These are phyloP conservation scores for Ambispora gerdemannii DNA, from an alignment of 192 early-diverging fungal species.

Conservation along the genomic window DNA sequence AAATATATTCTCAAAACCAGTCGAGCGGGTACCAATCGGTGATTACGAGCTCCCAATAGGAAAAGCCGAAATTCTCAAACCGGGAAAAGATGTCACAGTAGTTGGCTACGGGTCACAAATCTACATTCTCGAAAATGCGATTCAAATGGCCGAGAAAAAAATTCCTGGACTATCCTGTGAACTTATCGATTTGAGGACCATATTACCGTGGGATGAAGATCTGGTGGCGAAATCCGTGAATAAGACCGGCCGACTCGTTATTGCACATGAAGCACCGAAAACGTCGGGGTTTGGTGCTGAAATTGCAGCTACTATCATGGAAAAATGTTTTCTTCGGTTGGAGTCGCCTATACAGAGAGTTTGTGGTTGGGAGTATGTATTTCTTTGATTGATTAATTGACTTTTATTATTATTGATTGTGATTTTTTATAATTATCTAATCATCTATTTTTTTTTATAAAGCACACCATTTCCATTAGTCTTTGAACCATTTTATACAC, in stretches of 20 bases:
- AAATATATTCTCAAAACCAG: no score
- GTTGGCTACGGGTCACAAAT: constrained; percentile 92
- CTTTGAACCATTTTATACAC: constrained; percentile 93
- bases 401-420: background rate
- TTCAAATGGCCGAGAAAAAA: constrained; percentile 78
- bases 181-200: constrained; percentile 88
- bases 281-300: constrained; percentile 91
- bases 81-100: constrained; percentile 84
- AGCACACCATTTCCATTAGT: constrained; percentile 86
- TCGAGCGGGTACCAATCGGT: constrained; percentile 89
- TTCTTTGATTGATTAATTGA: background rate
- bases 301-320: constrained; percentile 83
- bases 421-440: background rate
- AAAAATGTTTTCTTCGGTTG: constrained; percentile 85
- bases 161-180: constrained; percentile 85
- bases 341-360: constrained; percentile 90
- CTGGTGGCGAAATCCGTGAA: constrained; percentile 86
- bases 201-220: constrained; percentile 90
- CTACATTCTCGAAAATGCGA: constrained; percentile 89
- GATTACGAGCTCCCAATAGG: constrained; percentile 89
- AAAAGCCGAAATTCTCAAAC: constrained; percentile 85
- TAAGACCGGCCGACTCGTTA: constrained; percentile 88
- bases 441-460: constrained; percentile 22
- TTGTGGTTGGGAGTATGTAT: constrained; percentile 66
- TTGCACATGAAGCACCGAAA: constrained; percentile 91